phyloP scores from a whole-genome alignment of 768 basidiomycete species.

The Russula olivacea region DNA sequence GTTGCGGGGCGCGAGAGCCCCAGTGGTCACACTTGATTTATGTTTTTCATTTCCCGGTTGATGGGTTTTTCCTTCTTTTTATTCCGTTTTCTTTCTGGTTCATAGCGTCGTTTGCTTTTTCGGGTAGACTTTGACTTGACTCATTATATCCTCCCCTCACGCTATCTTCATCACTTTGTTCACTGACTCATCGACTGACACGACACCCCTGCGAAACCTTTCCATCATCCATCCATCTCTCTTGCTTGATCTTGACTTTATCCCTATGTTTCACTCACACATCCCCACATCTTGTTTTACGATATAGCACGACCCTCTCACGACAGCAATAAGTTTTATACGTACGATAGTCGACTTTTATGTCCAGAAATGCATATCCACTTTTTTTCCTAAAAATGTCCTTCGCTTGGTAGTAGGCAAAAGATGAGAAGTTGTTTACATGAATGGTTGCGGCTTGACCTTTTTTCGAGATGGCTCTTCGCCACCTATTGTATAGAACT shows the following conservation, averaged over 20 bases:
- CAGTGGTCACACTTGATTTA: constrained; percentile 8
- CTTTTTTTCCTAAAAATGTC: neutral
- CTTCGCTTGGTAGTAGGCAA: neutral
- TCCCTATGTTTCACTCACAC: neutral
- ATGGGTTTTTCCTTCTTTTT: neutral
- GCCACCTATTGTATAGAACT: neutral
- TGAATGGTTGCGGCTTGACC: neutral
- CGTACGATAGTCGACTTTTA: neutral
- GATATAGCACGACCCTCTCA: neutral
- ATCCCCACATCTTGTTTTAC: neutral
- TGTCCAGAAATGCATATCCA: constrained; percentile 4
- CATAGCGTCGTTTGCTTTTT: neutral
- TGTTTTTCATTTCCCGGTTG: neutral
- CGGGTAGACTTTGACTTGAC: neutral
- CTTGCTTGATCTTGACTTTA: constrained; percentile 1
- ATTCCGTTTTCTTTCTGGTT: neutral
- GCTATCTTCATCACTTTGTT: neutral
- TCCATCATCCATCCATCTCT: neutral
- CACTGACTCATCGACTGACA: neutral
- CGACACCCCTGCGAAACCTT: neutral
- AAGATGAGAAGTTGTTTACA: too few relatives aligned
- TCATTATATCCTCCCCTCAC: neutral
- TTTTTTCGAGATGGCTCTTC: neutral
- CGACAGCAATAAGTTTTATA: constrained; percentile 15
- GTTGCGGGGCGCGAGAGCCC: constrained; percentile 7